phyloP scores from a whole-genome alignment of 2,329 filamentous ascomycete species.

The Neonectria neomacrospora region DNA sequence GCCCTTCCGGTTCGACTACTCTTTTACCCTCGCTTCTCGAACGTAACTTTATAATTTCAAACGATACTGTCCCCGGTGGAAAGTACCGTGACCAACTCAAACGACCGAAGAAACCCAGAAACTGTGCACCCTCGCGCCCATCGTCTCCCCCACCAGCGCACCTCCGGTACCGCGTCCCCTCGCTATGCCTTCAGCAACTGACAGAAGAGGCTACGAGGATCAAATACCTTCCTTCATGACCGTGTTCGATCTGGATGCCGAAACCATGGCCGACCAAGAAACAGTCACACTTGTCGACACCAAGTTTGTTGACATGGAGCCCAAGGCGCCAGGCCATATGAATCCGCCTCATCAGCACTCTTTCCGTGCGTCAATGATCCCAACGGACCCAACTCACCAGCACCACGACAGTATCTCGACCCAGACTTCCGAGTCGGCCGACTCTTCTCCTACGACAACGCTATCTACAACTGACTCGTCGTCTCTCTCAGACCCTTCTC shows the following conservation, averaged over 20 bases:
- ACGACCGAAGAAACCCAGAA: slow-evolving; percentile 20
- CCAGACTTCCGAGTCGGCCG: slow-evolving; percentile 83
- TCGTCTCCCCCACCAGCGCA: slow-evolving; percentile 17
- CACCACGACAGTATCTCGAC: slow-evolving; percentile 83
- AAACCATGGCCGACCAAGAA: slow-evolving; percentile 63
- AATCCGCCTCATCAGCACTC: slow-evolving; percentile 52
- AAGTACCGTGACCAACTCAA: slow-evolving; percentile 32
- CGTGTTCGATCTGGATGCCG: slow-evolving; percentile 74
- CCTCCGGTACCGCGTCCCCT: slow-evolving; percentile 12
- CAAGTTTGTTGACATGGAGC: slow-evolving; percentile 62
- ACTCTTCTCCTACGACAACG: slow-evolving; percentile 95
- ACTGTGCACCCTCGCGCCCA: slow-evolving; percentile 18
- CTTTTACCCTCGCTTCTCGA: slow-evolving; percentile 31
- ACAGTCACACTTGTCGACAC: slow-evolving; percentile 65
- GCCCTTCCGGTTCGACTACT: slow-evolving; percentile 26
- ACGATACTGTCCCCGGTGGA: slow-evolving; percentile 37
- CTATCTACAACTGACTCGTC: slow-evolving; percentile 93
- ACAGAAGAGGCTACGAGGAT: slow-evolving; percentile 72
- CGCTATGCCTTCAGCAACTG: slow-evolving; percentile 71
- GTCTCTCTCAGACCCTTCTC: slow-evolving; percentile 88
- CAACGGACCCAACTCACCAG: slow-evolving; percentile 68
- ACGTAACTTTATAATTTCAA: slow-evolving; percentile 38
- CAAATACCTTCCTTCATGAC: slow-evolving; percentile 82
- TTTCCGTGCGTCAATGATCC: slow-evolving; percentile 54
- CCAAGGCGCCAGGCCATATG: slow-evolving; percentile 52